Evolutionary conservation across 31 red algal species (phyloP).

Genomic region (Asparagopsis taxiformis): DNA sequence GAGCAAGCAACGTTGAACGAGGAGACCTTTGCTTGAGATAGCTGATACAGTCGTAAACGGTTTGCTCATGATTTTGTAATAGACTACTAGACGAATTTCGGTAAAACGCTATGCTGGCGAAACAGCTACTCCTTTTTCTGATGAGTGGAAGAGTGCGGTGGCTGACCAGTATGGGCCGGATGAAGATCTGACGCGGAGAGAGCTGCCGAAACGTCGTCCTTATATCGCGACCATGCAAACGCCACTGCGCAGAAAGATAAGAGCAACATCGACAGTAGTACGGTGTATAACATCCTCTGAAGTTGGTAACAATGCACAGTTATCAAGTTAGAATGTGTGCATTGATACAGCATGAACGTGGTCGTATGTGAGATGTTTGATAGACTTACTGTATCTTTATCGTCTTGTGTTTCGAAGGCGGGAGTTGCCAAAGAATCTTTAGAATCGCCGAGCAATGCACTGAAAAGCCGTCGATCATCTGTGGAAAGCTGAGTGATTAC

Average conservation of each 20-base stretch:
- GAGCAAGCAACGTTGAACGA: slow-evolving; percentile 80
- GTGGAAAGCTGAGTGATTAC: too few species aligned
- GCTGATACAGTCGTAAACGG: too few species aligned
- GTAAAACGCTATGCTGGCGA: too few species aligned
- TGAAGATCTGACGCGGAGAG: slow-evolving; percentile 3
- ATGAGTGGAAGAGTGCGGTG: neutral
- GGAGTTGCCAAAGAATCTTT: neutral
- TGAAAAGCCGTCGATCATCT: slow-evolving; percentile 7
- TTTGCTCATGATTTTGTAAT: neutral
- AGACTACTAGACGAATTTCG: too few species aligned
- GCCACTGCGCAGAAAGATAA: slow-evolving; percentile 1
- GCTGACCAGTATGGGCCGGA: neutral
- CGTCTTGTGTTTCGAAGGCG: neutral
- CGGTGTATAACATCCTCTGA: neutral
- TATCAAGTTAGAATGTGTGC: neutral
- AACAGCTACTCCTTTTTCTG: neutral
- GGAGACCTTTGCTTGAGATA: slow-evolving; percentile 64
- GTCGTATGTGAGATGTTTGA: neutral
- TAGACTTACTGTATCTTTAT: neutral
- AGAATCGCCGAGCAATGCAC: neutral
- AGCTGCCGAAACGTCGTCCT: slow-evolving; percentile 12
- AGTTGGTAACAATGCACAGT: neutral
- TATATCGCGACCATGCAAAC: slow-evolving; percentile 22
- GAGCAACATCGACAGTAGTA: slow-evolving; percentile 23
- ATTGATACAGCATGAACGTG: neutral